Base-by-base conservation (phyloP, 257 asterid species). In the Salvia rosmarinus region DNA sequence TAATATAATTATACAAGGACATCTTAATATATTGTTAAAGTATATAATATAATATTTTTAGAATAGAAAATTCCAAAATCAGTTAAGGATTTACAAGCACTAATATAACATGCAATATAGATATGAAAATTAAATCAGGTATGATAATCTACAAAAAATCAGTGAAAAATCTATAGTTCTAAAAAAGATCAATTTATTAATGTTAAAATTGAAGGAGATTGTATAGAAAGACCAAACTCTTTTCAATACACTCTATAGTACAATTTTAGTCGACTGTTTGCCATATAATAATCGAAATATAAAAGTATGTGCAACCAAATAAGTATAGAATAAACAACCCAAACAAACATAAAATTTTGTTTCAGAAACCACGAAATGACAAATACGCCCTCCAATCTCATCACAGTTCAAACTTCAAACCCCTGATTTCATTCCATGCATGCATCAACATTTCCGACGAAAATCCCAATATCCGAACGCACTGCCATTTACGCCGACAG, bases 401-500 rank as follows among this genome's bases (percentile, higher is more conserved):
- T 30, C 40, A 56, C 17, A 56, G 0, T 39, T 39, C 44, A 39
- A 9, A 9, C 44, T n/a, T n/a, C n/a, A n/a, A n/a, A n/a, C n/a
- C n/a, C 32, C 5, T 20, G 11, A 37, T 16, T 37, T 3, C 35
- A 54, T 54, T 54, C 35, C 54, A 63, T 63, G 54, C 55, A 39
- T 6, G 52, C 51, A 62, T 2, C 50, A 17, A 19, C 1, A 4
- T 50, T 20, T 9, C 37, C 61, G 16, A 49, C 19, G 4, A 9
- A 7, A 39, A 39, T 3, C 30, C 30, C 30, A 39, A 39, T 7
- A 10, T 49, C 34, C 59, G 6, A 9, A 47, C 23, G 10, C 12
- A 7, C 59, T n/a, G 7, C 59, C 57, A 9, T 10, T 67, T 57
- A 70, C 34, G 74, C 72, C 28, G 64, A 51, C 52, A 52, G 56